These are phyloP conservation scores for Colletotrichum zoysiae DNA, from an alignment of 2,329 filamentous ascomycete genomes.

Conservation along the genomic window DNA sequence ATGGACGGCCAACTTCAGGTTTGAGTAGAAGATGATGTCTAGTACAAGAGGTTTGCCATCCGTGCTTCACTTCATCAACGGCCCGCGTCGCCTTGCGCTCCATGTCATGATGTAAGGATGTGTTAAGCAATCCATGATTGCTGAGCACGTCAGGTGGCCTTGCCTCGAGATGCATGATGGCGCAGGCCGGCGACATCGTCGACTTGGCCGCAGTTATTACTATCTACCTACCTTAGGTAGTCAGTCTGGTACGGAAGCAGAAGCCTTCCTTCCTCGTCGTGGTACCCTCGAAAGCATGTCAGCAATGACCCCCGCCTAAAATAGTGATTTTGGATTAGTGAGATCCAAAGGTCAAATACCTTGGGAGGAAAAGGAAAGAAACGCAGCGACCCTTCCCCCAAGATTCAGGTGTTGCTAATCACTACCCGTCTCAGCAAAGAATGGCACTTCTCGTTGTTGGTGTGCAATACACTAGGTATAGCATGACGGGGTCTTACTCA, in stretches of 20 bases:
- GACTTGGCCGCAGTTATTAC: neutral
- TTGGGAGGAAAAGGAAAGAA: neutral
- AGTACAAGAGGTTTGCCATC: conserved; percentile 7
- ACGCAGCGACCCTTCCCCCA: neutral
- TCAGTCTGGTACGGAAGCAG: neutral
- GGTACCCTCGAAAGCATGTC: conserved; percentile 1
- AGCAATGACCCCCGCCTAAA: conserved; percentile 9
- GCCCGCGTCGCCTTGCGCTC: neutral
- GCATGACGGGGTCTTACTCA: conserved; percentile 13
- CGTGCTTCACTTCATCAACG: conserved; percentile 22
- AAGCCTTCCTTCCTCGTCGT: neutral
- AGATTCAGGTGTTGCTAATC: conserved; percentile 13
- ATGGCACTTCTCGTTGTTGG: conserved; percentile 1
- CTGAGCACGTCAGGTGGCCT: conserved; percentile 22
- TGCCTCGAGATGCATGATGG: conserved; percentile 26
- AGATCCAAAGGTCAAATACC: neutral
- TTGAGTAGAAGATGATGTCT: conserved; percentile 1
- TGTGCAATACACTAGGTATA: neutral
- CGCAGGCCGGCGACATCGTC: neutral
- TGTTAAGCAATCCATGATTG: conserved; percentile 12
- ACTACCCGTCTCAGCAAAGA: conserved; percentile 25
- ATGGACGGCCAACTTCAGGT: conserved; percentile 32
- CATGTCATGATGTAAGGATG: conserved; percentile 29
- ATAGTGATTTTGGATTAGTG: neutral
- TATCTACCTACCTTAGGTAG: too few relatives aligned